Base-by-base conservation (phyloP, 208 protist genomes). In the Wallacemonas sp. region DNA sequence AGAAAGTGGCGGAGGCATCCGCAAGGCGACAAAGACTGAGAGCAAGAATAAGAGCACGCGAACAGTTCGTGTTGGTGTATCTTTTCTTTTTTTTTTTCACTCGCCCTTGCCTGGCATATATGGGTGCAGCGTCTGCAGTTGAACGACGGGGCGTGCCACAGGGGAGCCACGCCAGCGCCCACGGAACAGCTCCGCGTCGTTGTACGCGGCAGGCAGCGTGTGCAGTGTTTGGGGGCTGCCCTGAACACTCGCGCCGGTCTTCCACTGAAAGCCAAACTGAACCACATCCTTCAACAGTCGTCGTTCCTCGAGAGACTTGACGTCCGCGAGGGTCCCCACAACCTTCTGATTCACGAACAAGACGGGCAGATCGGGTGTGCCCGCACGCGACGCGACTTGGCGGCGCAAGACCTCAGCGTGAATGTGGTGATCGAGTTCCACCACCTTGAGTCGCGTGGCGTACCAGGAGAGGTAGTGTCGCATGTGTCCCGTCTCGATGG, bases 261-360 rank as follows among this genome's bases (percentile, higher is more conserved):
- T 87, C 90, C 90, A 96, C 73, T 94, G 64, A 61, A 96, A 96
- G 6, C 90, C 90, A 72, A 96, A 96, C 70, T 96, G 90, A 39
- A 94, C 68, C 19, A 92, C 72, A 54, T 96, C 90, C 65, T 96
- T 96, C 64, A 96, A 70, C 65, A 90, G 70, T 19, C 76, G 75
- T 26, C 74, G 64, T 60, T 81, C 60, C 72, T 96, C 90, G 29
- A 89, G 71, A 62, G 62, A 38, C 60, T 84, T 67, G 30, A 96
- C 81, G n/a, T 89, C 80, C 9, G 36, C 64, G 14, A 94, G 67
- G 2, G 88, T 93, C 33, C 90, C 90, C 9, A 96, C 79, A 36
- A 92, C 34, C 44, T 80, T 76, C 61, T 92, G 71, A 56, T 96
- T 92, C 9, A 96, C 90, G 76, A 96, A 96, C 8, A 96, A 65